A percentile compares a stretch with the other conserved stretches of the same genome.
Conservation (phyloP, 805 yeast genomes). For the Tetrapisispora iriomotensis region DNA sequence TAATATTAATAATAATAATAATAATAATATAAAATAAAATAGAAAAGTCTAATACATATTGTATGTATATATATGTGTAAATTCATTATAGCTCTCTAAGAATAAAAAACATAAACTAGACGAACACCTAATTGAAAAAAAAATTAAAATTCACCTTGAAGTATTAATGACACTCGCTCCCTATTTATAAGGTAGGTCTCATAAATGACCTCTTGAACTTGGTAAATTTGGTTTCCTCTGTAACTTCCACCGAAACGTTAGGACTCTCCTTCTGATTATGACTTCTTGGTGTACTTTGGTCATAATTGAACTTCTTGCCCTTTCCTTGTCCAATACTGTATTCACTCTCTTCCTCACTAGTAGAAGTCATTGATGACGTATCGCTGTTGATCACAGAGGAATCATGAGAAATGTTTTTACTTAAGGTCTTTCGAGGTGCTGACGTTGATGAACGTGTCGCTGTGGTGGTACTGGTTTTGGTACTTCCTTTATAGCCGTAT, state of each 20-base stretch:
- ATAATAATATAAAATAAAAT: no score
- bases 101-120: neutral
- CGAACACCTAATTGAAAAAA: neutral
- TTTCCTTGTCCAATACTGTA: neutral
- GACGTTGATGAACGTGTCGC: no score
- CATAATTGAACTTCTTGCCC: neutral
- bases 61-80: no score
- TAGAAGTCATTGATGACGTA: neutral
- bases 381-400: neutral
- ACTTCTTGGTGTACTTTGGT: conserved; percentile 4
- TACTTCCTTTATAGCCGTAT: conserved; percentile 19
- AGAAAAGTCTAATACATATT: no score
- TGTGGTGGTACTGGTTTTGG: no score
- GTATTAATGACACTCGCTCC: neutral
- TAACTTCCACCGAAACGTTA: neutral
- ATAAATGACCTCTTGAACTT: conserved; percentile 4
- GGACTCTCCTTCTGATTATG: neutral
- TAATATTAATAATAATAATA: no score
- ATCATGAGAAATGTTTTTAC: neutral
- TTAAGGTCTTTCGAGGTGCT: neutral
- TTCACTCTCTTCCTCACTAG: neutral
- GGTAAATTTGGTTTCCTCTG: neutral
- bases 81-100: no score
- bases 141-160: neutral
- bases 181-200: conserved; percentile 4